Evolutionary conservation across 2,329 filamentous ascomycete species (phyloP).

Genomic region (Blastomyces parvus): DNA sequence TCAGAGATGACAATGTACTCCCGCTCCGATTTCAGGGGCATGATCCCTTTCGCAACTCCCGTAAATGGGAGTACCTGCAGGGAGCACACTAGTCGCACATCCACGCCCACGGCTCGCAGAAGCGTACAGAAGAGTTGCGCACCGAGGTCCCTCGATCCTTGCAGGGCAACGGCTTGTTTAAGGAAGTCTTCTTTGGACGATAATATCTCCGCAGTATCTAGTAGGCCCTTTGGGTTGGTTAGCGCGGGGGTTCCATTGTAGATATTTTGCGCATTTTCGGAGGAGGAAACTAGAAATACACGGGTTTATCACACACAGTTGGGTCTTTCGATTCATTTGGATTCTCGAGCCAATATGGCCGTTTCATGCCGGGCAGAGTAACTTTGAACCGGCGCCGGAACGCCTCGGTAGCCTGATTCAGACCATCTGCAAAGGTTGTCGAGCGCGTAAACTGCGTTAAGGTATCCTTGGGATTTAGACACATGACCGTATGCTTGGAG

Average conservation of each 20-base stretch:
- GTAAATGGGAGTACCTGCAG: conserved; percentile 70
- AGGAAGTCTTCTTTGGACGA: conserved; percentile 65
- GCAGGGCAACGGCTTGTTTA: conserved; percentile 55
- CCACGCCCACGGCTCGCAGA: conserved; percentile 70
- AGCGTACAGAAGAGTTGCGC: conserved; percentile 86
- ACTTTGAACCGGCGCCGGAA: conserved; percentile 64
- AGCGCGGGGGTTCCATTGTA: neutral
- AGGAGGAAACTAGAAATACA: neutral
- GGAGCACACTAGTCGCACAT: conserved; percentile 78
- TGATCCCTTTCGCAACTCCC: conserved; percentile 36
- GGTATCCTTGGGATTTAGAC: conserved; percentile 58
- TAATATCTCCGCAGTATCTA: conserved; percentile 54
- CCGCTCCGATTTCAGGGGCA: conserved; percentile 33
- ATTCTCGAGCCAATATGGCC: conserved; percentile 66
- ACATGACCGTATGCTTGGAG: conserved; percentile 53
- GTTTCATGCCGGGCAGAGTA: conserved; percentile 59
- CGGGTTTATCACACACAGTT: conserved; percentile 20
- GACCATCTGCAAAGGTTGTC: conserved; percentile 65
- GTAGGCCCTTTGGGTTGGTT: conserved; percentile 11
- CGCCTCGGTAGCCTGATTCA: conserved; percentile 57
- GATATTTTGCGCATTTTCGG: neutral
- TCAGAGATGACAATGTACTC: conserved; percentile 31
- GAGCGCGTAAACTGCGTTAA: conserved; percentile 67
- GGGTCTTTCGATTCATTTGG: conserved; percentile 52
- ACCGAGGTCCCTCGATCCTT: conserved; percentile 80